These are phyloP conservation scores for Eucalyptus cloeziana DNA, from an alignment of 345 rosid genomes.

Conservation along the genomic window DNA sequence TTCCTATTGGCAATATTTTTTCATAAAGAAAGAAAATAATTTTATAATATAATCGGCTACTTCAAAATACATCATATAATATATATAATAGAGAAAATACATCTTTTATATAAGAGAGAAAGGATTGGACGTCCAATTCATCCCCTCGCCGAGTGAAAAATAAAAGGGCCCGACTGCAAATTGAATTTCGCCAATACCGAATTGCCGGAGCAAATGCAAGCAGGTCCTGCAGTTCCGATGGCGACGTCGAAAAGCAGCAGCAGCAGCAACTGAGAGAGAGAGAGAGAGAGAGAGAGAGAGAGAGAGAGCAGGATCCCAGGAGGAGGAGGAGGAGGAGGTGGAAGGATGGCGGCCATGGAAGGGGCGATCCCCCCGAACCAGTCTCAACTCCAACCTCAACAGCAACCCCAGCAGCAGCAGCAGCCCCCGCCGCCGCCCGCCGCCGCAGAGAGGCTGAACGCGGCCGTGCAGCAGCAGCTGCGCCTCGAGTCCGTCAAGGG, in stretches of 20 bases:
- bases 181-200: not conserved
- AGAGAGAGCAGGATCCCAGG: not conserved
- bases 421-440: constrained; percentile 1
- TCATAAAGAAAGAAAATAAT: not conserved
- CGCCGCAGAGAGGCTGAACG: constrained; percentile 58
- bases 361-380: not conserved
- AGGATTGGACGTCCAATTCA: not conserved
- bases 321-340: not conserved
- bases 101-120: not conserved
- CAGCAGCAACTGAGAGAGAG: not conserved
- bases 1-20: not conserved
- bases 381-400: constrained; percentile 8
- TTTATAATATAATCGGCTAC: not conserved
- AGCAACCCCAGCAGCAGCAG: constrained; percentile 1
- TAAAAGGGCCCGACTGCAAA: not conserved
- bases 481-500: constrained; percentile 72
- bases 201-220: not conserved
- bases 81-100: not conserved
- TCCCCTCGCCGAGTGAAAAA: not conserved
- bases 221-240: not conserved
- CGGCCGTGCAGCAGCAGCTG: constrained; percentile 48
- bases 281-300: not conserved
- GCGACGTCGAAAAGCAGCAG: not conserved
- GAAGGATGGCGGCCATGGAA: not conserved
- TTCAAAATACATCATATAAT: not conserved